Base-by-base conservation (phyloP, 345 rosid genomes). In the Pelargonium nanum region DNA sequence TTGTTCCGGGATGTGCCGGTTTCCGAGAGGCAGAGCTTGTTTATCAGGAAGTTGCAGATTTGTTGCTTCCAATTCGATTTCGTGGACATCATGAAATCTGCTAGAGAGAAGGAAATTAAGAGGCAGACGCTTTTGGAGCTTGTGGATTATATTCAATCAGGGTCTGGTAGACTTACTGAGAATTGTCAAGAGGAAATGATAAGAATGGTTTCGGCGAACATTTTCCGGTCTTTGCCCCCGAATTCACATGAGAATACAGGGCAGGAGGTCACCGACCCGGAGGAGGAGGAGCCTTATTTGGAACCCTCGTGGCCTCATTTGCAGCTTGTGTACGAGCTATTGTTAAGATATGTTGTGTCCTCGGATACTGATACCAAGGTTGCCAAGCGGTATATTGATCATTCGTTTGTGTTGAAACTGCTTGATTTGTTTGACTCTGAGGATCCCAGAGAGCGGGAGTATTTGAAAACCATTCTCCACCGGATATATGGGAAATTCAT, bases 161-260 rank as follows among this genome's bases (percentile, higher is more conserved):
- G 81, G 24, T 80, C 84, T 7, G 74, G 84, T 12, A 82, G 72
- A 57, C 71, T 82, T 19, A 64, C 63, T 2, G 84, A 75, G 55
- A 26, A 24, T 52, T 80, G 83, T 65, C 82, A 77, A 25, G 79
- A 80, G 68, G 76, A 74, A 58, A 69, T 82, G 77, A 71, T 82
- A 22, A 67, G 51, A 60, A 82, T 82, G 87, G 68, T 77, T 9
- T 59, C 80, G 0, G 70, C 73, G 25, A 82, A 82, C 64, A 54
- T 82, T 32, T 80, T 82, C 68, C 76, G 84, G 57, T 75, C 76
- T 44, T 68, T 82, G 64, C 87, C 87, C 0, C 87, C 87, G 0
- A 75, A 71, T 19, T 71, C 77, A 19, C 76, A 77, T 24, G 84
- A 82, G 55, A 82, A 71, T 57, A 77, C 82, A 0, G 87, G 84